Evolutionary conservation across 805 yeast species (phyloP).

Genomic region (Saccharomycopsis selenospora): DNA sequence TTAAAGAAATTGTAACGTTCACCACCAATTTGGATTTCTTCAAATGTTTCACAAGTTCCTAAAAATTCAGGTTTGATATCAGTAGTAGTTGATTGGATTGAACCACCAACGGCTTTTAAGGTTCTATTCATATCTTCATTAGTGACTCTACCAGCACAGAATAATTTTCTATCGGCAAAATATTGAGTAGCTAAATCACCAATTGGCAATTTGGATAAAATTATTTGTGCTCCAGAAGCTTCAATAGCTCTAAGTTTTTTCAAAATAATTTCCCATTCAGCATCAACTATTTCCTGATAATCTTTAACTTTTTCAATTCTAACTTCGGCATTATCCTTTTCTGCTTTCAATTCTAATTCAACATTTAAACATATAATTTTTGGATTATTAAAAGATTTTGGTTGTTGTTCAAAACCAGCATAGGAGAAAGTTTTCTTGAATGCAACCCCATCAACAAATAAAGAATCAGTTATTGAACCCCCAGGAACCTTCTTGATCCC

Average conservation of each 20-base stretch:
- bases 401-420: constrained; percentile 99
- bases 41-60: constrained; percentile 80
- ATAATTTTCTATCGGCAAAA: constrained; percentile 92
- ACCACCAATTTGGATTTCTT: constrained; percentile 92
- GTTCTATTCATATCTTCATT: constrained; percentile 89
- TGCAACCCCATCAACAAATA: constrained; percentile 89
- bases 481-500: constrained; percentile 95
- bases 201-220: constrained; percentile 88
- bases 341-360: constrained; percentile 94
- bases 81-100: constrained; percentile 68
- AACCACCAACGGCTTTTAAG: constrained; percentile 88
- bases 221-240: constrained; percentile 84
- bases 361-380: constrained; percentile 80
- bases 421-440: constrained; percentile 95
- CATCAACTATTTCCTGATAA: constrained; percentile 94
- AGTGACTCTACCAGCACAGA: constrained; percentile 95
- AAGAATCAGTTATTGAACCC: constrained; percentile 91
- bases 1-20: constrained; percentile 90
- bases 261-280: constrained; percentile 95
- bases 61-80: constrained; percentile 64
- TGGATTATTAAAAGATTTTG: constrained; percentile 74
- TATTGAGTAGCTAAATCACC: constrained; percentile 99
- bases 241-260: constrained; percentile 78
- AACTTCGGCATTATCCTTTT: constrained; percentile 97
- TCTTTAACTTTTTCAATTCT: constrained; percentile 89